These are phyloP conservation scores for Ogataea pini DNA, from an alignment of 805 yeast genomes.

Conservation along the genomic window DNA sequence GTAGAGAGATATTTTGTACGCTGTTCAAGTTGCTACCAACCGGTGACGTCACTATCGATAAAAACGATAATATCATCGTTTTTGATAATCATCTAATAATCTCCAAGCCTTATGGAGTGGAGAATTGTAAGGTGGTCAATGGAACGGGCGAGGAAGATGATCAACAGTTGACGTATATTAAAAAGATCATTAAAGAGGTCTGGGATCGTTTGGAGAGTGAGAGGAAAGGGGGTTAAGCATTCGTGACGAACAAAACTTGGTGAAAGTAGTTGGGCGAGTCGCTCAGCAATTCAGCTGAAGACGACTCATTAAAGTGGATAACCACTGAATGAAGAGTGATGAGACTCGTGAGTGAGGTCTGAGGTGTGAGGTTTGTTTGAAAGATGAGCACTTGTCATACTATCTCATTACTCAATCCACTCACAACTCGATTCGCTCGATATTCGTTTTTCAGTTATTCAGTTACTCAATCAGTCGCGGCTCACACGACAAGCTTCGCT, in stretches of 20 bases:
- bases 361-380: too few species aligned
- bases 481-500: too few species aligned
- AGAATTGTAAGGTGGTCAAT: slow-evolving; percentile 29
- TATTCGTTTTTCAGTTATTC: too few species aligned
- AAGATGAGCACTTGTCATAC: too few species aligned
- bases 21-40: slow-evolving; percentile 32
- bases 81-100: slow-evolving; percentile 39
- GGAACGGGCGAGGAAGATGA: slow-evolving; percentile 28
- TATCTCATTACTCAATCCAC: too few species aligned
- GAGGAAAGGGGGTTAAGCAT: slow-evolving; percentile 51
- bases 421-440: too few species aligned
- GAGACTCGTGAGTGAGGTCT: too few species aligned
- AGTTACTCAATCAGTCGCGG: too few species aligned
- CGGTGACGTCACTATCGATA: slow-evolving; percentile 37
- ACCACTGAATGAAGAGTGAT: too few species aligned
- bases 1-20: slow-evolving; percentile 29
- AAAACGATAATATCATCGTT: slow-evolving; percentile 39
- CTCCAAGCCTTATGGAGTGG: slow-evolving; percentile 41
- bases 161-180: slow-evolving; percentile 37
- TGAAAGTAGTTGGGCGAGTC: not conserved
- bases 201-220: slow-evolving; percentile 46
- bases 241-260: not conserved
- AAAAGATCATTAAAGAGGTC: slow-evolving; percentile 51
- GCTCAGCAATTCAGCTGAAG: too few species aligned
- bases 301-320: too few species aligned